Evolutionary conservation across 495 filamentous ascomycete genomes (phyloP), one percentile per base, ranked within the genome.

Genomic region (Penicillium roqueforti): DNA sequence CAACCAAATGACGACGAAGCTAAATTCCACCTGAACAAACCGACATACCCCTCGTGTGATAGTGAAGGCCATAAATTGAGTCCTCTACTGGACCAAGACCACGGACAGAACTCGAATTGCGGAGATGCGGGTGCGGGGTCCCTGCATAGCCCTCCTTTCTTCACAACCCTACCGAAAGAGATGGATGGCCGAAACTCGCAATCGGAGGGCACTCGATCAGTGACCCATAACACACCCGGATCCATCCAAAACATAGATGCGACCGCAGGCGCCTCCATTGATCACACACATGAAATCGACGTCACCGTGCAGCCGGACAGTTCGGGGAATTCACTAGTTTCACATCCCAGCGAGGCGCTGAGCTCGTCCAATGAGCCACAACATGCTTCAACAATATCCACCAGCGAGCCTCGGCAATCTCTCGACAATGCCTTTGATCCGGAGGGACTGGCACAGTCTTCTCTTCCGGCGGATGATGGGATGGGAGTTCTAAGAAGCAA

Each of bases 381-480:
- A 10, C 34, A 38, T 18, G 53, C 19, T 19, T 16, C 52, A 23
- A 50, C 10, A 19, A n/a, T 37, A 8, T 44, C 47, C 20, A 29
- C 18, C 8, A 51, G 55, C 9, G 47, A 43, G 10, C 9, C 46
- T 1, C 51, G 42, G 19, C 50, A 18, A 29, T 25, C 25, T 20
- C 18, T 41, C 51, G 45, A 32, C 26, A 54, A 53, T 47, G 14
- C 41, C 20, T 50, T 61, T 19, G 55, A 54, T 39, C 38, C 55
- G 16, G 61, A 60, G 47, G 63, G 63, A 41, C 41, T 37, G 39
- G 67, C 47, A 2, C 63, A 66, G n/a, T 51, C 48, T 7, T 58
- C 75, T 19, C 73, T 98, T 44, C 95, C 93, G 0, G 93, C 86
- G 59, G 90, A 99, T 68, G 93, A 99, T 77, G 93, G 93, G 28